These are phyloP conservation scores for Orbilia blumenaviensis DNA, from an alignment of 2,329 filamentous ascomycete species.

Conservation along the genomic window DNA sequence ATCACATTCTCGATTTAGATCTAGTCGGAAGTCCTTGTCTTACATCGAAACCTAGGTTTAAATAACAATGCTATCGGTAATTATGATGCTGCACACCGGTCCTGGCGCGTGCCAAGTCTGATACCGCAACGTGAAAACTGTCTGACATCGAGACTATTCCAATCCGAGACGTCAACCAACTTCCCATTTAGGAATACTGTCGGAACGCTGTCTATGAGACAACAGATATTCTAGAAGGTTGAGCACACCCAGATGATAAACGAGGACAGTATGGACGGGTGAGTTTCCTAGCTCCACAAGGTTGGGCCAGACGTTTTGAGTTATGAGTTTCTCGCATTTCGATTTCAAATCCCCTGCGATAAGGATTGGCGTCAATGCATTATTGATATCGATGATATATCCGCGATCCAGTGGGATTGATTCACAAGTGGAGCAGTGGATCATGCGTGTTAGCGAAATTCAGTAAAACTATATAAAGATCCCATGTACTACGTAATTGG, in stretches of 20 bases:
- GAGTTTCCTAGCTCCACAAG: not conserved
- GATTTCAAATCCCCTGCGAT: slow-evolving; percentile 1
- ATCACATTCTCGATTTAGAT: too few species aligned
- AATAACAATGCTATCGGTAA: not conserved
- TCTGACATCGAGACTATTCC: slow-evolving; percentile 27
- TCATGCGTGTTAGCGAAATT: too few species aligned
- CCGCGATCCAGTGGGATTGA: not conserved
- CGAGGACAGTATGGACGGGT: not conserved
- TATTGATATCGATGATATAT: not conserved
- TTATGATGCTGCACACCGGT: too few species aligned
- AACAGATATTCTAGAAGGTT: slow-evolving; percentile 14
- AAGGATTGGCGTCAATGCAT: not conserved
- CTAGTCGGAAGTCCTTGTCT: not conserved
- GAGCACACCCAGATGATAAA: not conserved
- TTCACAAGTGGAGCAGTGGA: not conserved
- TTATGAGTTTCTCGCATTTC: not conserved
- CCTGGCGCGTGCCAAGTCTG: too few species aligned
- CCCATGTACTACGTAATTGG: too few species aligned
- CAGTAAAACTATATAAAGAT: slow-evolving; percentile 32
- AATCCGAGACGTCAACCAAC: slow-evolving; percentile 8
- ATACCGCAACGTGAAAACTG: slow-evolving; percentile 17
- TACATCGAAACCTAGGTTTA: not conserved
- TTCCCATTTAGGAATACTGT: slow-evolving; percentile 20
- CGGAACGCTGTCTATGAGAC: not conserved
- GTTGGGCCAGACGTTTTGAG: not conserved